Base-by-base conservation (phyloP, 495 filamentous ascomycete genomes). In the Penicillium nucicola region DNA sequence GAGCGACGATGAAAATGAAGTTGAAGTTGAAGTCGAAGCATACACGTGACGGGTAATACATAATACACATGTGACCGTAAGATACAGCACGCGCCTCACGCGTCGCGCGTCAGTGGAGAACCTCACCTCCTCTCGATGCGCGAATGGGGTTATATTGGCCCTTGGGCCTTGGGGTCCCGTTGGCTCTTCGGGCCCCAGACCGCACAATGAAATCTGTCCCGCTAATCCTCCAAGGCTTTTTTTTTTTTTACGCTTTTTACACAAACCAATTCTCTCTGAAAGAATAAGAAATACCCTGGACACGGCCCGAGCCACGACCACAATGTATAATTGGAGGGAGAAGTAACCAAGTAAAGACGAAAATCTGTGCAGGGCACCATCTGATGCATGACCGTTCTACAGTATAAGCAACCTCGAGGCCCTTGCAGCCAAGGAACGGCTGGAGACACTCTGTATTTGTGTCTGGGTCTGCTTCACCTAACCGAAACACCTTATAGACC, bases 41-140 rank as follows among this genome's bases (percentile, higher is more conserved):
- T 41, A 23, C 38, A 23, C n/a, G 9, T 25, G 13, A 7, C 14
- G 37, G 18, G 2, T n/a, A n/a, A n/a, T n/a, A n/a, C n/a, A n/a
- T n/a, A 5, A 12, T 1, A 30, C 0, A 15, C 42, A 46, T 20
- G 20, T 36, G 43, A 36, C 17, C 14, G 46, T 48, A 48, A 40
- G 0, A 20, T 41, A 23, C 36, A 11, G 20, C 15, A 41, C 20
- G 28, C 18, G 46, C 15, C 14, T 30, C 11, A 41, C 46, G 46
- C 46, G 46, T 48, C 36, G 45, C 34, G 45, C 45, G 45, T 47
- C 45, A 31, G 44, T 37, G 44, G 44, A 28, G 45, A 30, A 47
- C 42, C 20, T 17, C 41, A 13, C 20, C 43, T 12, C 37, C 17
- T 9, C 19, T 22, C 10, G 19, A 14, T 22, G 25, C 25, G 25